Percentiles rank a stretch among this genome's conserved stretches.
Evolutionary conservation across 495 filamentous ascomycete species (phyloP).

Genomic region (Penicillium tannophilum): DNA sequence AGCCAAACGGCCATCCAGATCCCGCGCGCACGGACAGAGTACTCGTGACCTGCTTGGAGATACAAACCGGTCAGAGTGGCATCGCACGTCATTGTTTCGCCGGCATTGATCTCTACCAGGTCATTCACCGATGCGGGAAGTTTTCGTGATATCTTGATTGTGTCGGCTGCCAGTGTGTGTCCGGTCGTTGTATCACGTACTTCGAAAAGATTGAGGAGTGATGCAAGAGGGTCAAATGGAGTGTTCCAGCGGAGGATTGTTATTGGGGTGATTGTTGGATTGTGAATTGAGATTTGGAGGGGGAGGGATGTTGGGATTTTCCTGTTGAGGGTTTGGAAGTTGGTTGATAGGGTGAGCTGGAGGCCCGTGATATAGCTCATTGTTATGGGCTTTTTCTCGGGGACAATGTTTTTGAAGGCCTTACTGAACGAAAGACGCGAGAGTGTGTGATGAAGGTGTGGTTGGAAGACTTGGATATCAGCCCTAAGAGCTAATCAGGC

Average conservation of each 20-base stretch:
- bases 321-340: not conserved
- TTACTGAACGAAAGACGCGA: too few relatives aligned
- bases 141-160: conserved; percentile 46
- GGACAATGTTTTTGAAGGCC: too few relatives aligned
- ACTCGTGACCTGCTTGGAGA: conserved; percentile 28
- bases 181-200: conserved; percentile 38
- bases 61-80: conserved; percentile 14
- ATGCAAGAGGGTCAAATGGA: conserved; percentile 50
- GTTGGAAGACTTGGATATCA: too few relatives aligned
- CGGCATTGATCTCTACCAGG: conserved; percentile 36
- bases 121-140: conserved; percentile 44
- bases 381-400: too few relatives aligned
- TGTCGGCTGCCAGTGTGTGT: conserved; percentile 36
- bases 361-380: too few relatives aligned
- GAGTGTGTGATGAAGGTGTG: too few relatives aligned
- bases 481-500: too few relatives aligned
- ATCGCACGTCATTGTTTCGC: conserved; percentile 10
- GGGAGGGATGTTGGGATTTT: conserved; percentile 20
- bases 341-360: not conserved
- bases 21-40: conserved; percentile 32
- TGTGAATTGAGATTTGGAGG: conserved; percentile 43
- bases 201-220: conserved; percentile 48
- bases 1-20: conserved; percentile 36
- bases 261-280: conserved; percentile 36
- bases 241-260: conserved; percentile 53